A percentile compares a stretch with the other conserved stretches of the same genome.
Conservation (phyloP, 345 rosid genomes). For the Arabis hirsuta region DNA sequence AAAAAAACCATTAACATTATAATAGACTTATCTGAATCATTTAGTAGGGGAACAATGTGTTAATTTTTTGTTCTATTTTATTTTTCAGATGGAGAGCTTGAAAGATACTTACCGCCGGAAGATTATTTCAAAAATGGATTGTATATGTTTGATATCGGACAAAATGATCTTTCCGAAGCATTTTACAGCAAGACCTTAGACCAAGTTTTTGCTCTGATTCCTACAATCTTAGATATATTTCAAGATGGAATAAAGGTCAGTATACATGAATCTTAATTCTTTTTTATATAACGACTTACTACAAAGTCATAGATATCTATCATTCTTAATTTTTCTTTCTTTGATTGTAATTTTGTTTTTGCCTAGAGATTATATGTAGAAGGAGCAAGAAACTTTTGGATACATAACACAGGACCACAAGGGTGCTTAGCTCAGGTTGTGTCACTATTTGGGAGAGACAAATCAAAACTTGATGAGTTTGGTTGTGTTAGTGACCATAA, state of each 20-base stretch:
- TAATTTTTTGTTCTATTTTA: neutral
- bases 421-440: conserved; percentile 62
- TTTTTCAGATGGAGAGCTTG: conserved; percentile 43
- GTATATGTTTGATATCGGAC: conserved; percentile 68
- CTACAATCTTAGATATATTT: conserved; percentile 49
- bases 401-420: conserved; percentile 79
- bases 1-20: neutral
- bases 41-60: neutral
- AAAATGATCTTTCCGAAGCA: conserved; percentile 56
- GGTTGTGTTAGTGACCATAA: conserved; percentile 61
- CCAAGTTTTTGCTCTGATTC: conserved; percentile 51
- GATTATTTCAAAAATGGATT: conserved; percentile 49
- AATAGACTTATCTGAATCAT: neutral
- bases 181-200: conserved; percentile 44
- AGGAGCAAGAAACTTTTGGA: conserved; percentile 68
- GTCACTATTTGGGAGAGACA: conserved; percentile 37
- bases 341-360: neutral
- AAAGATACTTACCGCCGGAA: conserved; percentile 50
- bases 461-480: conserved; percentile 43
- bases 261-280: neutral
- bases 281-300: neutral
- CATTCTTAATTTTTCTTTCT: neutral
- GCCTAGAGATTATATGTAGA: conserved; percentile 47
- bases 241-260: conserved; percentile 46
- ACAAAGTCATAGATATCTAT: neutral